Conservation (phyloP, 23 red algal genomes). For the Agarophyton chilense region DNA sequence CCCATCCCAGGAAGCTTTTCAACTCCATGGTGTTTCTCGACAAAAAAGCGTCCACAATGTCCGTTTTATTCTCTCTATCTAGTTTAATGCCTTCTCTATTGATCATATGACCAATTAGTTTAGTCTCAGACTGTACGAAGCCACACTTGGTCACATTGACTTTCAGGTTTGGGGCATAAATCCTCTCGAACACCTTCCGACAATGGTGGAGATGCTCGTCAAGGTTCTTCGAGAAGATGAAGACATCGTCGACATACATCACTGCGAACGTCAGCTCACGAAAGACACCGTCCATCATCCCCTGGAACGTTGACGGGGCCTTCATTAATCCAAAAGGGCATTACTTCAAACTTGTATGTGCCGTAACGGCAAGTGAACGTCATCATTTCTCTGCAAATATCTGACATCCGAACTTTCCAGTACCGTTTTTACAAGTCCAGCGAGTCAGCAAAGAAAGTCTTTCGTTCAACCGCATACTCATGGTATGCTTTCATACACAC, state of each 20-base stretch:
- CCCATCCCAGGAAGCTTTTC: not conserved
- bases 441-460: not conserved
- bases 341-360: constrained; percentile 3
- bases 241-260: not conserved
- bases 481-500: not conserved
- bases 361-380: constrained; percentile 3
- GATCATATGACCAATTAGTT: not conserved
- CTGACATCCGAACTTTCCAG: not conserved
- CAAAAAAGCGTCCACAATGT: not conserved
- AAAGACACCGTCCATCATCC: constrained; percentile 3
- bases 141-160: not conserved
- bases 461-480: not conserved
- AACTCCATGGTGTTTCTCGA: not conserved
- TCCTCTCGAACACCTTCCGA: not conserved
- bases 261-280: not conserved
- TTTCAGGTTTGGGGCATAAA: not conserved
- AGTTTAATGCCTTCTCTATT: not conserved
- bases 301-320: constrained; percentile 15
- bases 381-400: not conserved
- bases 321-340: constrained; percentile 40
- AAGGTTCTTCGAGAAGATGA: constrained; percentile 1
- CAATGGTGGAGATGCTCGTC: not conserved
- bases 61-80: not conserved
- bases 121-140: not conserved
- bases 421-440: not conserved